Conservation (phyloP, 805 yeast species). For the Torulaspora gathmanii region DNA sequence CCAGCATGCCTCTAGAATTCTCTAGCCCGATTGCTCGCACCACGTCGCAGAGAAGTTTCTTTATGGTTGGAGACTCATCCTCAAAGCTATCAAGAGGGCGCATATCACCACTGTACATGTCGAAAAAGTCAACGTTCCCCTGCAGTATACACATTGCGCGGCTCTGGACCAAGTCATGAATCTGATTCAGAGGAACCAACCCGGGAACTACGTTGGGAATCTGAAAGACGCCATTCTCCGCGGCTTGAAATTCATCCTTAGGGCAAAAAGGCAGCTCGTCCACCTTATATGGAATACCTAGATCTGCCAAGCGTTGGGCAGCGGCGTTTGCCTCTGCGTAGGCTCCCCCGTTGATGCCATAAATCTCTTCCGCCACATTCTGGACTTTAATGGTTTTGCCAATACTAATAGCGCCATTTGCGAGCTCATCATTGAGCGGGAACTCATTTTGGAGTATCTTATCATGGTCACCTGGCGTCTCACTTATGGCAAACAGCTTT, state of each 20-base stretch:
- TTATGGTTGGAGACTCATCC: slow-evolving; percentile 21
- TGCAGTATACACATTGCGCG: slow-evolving; percentile 28
- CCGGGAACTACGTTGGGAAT: slow-evolving; percentile 50
- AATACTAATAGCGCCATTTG: slow-evolving; percentile 10
- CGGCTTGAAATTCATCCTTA: slow-evolving; percentile 8
- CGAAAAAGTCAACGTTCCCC: slow-evolving; percentile 25
- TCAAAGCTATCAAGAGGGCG: slow-evolving; percentile 25
- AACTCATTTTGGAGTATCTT: slow-evolving; percentile 1
- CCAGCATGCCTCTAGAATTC: slow-evolving; percentile 31
- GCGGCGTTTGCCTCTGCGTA: slow-evolving; percentile 20
- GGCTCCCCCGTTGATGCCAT: slow-evolving; percentile 37
- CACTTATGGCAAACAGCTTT: slow-evolving; percentile 20
- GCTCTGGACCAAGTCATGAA: slow-evolving; percentile 36
- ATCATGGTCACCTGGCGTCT: neutral
- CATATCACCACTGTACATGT: slow-evolving; percentile 24
- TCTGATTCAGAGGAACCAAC: slow-evolving; percentile 44
- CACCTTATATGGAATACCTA: slow-evolving; percentile 20
- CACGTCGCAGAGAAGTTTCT: slow-evolving; percentile 38
- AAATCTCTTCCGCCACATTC: slow-evolving; percentile 39
- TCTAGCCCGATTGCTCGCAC: slow-evolving; percentile 44
- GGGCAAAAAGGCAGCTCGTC: slow-evolving; percentile 1
- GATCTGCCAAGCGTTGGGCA: slow-evolving; percentile 15
- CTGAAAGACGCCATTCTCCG: slow-evolving; percentile 14
- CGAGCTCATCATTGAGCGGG: slow-evolving; percentile 8
- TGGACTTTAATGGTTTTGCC: neutral